phyloP scores from a whole-genome alignment of 805 yeast genomes.

The Candida peoriensis region DNA sequence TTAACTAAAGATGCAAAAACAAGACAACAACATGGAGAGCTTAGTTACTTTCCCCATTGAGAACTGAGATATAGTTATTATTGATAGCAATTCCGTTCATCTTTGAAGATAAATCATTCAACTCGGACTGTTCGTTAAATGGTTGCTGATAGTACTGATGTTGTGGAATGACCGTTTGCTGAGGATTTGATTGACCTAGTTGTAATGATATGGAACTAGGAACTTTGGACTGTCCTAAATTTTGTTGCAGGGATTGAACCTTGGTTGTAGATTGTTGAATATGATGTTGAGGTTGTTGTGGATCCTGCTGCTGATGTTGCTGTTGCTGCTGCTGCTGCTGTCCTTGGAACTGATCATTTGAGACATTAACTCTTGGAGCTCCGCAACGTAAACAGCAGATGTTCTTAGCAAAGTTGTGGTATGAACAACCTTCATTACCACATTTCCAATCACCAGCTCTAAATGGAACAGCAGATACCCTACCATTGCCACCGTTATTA shows the following conservation, averaged over 20 bases:
- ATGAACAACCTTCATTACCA: conserved; percentile 67
- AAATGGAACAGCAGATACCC: conserved; percentile 70
- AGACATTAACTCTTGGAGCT: conserved; percentile 44
- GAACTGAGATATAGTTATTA: conserved; percentile 4
- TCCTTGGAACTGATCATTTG: conserved; percentile 1
- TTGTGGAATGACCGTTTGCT: background rate
- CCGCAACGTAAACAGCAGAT: conserved; percentile 86
- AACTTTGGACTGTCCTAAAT: too few species aligned
- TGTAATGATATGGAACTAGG: too few species aligned
- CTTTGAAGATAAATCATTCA: conserved; percentile 17
- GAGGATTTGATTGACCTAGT: background rate
- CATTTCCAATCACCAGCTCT: conserved; percentile 98
- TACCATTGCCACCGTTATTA: conserved; percentile 11
- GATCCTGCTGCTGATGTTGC: conserved; percentile 8
- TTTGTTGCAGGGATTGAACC: too few species aligned
- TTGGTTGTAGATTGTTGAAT: too few species aligned
- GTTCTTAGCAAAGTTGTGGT: conserved; percentile 91
- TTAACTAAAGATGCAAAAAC: too few species aligned
- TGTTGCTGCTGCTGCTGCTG: conserved; percentile 7
- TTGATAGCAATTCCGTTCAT: conserved; percentile 18
- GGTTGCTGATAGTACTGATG: conserved; percentile 1
- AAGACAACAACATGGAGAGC: too few species aligned
- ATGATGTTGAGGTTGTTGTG: conserved; percentile 4
- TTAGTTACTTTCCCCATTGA: too few species aligned
- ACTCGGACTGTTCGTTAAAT: background rate